Conservation (phyloP, 2,329 filamentous ascomycete genomes). For the Tolypocladium tropicale region DNA sequence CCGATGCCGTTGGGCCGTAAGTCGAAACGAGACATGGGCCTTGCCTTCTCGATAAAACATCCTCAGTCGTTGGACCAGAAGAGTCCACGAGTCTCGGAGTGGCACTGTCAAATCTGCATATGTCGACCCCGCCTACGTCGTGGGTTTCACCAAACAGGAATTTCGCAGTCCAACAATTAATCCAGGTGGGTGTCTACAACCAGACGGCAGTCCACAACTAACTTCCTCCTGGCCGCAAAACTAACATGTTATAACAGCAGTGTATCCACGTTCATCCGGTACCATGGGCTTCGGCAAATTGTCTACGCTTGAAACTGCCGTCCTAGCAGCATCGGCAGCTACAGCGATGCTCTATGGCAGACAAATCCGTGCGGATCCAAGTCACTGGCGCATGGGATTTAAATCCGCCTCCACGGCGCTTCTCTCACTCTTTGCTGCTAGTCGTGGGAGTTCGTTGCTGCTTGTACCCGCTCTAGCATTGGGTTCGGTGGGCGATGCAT, state of each 20-base stretch:
- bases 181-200: too few relatives aligned
- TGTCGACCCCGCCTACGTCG: background rate
- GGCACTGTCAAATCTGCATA: background rate
- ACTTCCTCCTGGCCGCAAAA: too few relatives aligned
- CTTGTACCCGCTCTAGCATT: conserved; percentile 18
- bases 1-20: too few relatives aligned
- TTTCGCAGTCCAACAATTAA: background rate
- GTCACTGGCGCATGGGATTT: conserved; percentile 14
- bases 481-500: conserved; percentile 23
- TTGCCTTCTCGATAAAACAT: too few relatives aligned
- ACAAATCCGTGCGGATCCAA: conserved; percentile 11
- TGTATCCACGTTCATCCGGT: background rate
- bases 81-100: too few relatives aligned
- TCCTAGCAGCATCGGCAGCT: conserved; percentile 2
- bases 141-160: background rate
- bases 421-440: conserved; percentile 12
- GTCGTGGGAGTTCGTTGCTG: conserved; percentile 8
- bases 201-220: too few relatives aligned
- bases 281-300: background rate
- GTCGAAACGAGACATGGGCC: too few relatives aligned
- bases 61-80: too few relatives aligned
- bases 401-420: conserved; percentile 21
- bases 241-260: too few relatives aligned
- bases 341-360: conserved; percentile 10
- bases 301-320: background rate